phyloP scores from a whole-genome alignment of 1,284 basidiomycete genomes.

The Fistulinella cinereoalba region DNA sequence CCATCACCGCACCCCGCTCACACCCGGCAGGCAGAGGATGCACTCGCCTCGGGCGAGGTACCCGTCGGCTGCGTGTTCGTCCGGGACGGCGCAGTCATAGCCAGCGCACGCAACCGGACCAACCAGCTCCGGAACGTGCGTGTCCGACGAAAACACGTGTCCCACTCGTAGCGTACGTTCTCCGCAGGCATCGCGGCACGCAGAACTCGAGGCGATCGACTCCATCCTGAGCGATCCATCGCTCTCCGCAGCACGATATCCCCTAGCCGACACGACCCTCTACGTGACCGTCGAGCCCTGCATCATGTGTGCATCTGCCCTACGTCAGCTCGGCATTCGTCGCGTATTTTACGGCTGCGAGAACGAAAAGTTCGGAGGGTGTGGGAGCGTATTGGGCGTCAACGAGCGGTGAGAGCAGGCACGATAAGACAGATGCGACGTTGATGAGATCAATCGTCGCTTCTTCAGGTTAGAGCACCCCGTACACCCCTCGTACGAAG shows the following conservation, averaged over 20 bases:
- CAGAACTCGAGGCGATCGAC: constrained; percentile 97
- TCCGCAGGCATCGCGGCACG: constrained; percentile 90
- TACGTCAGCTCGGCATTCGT: constrained; percentile 90
- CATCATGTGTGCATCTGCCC: constrained; percentile 97
- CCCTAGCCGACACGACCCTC: constrained; percentile 78
- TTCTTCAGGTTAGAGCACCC: constrained; percentile 58
- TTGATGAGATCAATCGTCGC: constrained; percentile 6
- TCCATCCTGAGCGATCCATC: constrained; percentile 68
- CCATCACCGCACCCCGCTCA: not conserved
- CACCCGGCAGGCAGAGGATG: constrained; percentile 71
- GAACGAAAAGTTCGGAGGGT: constrained; percentile 97
- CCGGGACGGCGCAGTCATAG: constrained; percentile 71
- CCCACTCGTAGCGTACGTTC: not conserved
- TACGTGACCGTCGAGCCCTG: constrained; percentile 99
- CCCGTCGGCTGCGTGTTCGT: constrained; percentile 98
- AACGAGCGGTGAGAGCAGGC: constrained; percentile 62
- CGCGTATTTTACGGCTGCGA: constrained; percentile 92
- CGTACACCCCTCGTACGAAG: constrained; percentile 71
- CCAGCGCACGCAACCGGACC: constrained; percentile 87
- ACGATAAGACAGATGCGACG: constrained; percentile 7
- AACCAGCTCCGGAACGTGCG: constrained; percentile 90
- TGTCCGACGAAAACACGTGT: constrained; percentile 2
- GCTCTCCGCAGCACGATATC: constrained; percentile 59
- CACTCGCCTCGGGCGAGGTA: constrained; percentile 82
- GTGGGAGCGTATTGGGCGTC: constrained; percentile 90